Evolutionary conservation across 2,329 filamentous ascomycete genomes (phyloP).

Genomic region (Pseudonectria foliicola): DNA sequence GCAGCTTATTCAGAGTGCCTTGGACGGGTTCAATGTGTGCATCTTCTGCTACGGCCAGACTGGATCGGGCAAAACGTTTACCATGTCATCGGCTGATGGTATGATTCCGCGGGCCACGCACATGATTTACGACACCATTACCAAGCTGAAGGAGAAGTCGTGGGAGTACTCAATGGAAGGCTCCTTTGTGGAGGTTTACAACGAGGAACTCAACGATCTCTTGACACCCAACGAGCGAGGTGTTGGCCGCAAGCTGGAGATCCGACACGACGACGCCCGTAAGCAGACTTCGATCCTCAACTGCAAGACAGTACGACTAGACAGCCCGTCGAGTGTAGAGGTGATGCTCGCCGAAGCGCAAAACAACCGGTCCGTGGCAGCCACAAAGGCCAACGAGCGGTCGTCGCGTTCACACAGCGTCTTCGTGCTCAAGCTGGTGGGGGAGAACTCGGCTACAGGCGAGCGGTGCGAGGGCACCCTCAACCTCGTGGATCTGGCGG

Average conservation of each 20-base stretch:
- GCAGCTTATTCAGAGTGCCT: conserved; percentile 88
- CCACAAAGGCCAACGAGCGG: conserved; percentile 94
- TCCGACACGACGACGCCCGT: conserved; percentile 75
- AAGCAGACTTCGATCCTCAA: conserved; percentile 79
- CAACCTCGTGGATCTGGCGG: conserved; percentile 92
- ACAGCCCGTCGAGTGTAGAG: conserved; percentile 75
- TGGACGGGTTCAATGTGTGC: conserved; percentile 97
- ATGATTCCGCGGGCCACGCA: conserved; percentile 93
- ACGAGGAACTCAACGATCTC: conserved; percentile 91
- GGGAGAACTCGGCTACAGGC: conserved; percentile 66
- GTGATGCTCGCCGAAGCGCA: conserved; percentile 72
- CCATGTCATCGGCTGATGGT: conserved; percentile 84
- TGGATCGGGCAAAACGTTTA: conserved; percentile 92
- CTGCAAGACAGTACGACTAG: conserved; percentile 66
- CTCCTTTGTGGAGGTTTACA: conserved; percentile 96
- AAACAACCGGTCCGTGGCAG: conserved; percentile 83
- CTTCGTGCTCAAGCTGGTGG: conserved; percentile 77
- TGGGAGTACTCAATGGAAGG: conserved; percentile 95
- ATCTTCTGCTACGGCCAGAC: conserved; percentile 99
- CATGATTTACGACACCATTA: conserved; percentile 88
- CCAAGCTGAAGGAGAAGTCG: conserved; percentile 76
- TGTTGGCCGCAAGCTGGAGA: conserved; percentile 71
- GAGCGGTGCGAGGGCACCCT: conserved; percentile 88
- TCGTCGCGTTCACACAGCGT: conserved; percentile 93
- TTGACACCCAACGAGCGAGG: conserved; percentile 54